Conservation (phyloP, 1,139 yeast genomes). For the Hyphopichia pseudoburtonii region DNA sequence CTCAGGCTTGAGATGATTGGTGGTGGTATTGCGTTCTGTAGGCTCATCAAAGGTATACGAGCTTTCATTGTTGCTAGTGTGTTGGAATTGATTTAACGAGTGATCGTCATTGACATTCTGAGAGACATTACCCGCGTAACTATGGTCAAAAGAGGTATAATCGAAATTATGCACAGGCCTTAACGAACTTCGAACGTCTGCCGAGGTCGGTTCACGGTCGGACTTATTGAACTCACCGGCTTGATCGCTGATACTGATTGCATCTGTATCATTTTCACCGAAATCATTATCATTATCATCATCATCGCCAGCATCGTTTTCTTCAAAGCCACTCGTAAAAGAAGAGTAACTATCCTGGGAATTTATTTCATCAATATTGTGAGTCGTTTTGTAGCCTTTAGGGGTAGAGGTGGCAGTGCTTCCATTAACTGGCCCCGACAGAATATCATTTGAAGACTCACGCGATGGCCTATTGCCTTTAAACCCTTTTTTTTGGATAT, state of each 20-base stretch:
- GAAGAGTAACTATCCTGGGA: conserved; percentile 33
- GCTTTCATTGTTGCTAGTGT: conserved; percentile 15
- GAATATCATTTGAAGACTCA: conserved; percentile 9
- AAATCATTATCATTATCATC: conserved; percentile 4
- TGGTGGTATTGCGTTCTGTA: conserved; percentile 8
- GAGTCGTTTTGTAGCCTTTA: conserved; percentile 20
- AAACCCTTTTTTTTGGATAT: conserved; percentile 38
- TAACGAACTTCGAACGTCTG: no score
- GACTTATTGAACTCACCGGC: no score
- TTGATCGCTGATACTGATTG: neutral
- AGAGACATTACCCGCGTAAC: no score
- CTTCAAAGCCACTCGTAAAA: conserved; percentile 35
- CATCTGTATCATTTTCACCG: neutral
- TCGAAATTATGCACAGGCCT: conserved; percentile 20
- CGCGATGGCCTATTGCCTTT: conserved; percentile 10
- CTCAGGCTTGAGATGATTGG: no score
- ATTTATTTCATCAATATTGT: conserved; percentile 13
- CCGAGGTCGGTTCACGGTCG: no score
- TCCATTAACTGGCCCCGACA: conserved; percentile 8
- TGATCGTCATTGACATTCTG: no score
- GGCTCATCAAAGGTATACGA: conserved; percentile 32
- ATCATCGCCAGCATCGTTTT: conserved; percentile 11
- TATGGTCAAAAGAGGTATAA: conserved; percentile 24
- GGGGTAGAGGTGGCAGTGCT: conserved; percentile 44
- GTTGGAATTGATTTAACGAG: no score